Evolutionary conservation across 352 stramenopile genomes (phyloP), one percentile per base, ranked within the genome.

Genomic region (Phytophthora colocasiae): DNA sequence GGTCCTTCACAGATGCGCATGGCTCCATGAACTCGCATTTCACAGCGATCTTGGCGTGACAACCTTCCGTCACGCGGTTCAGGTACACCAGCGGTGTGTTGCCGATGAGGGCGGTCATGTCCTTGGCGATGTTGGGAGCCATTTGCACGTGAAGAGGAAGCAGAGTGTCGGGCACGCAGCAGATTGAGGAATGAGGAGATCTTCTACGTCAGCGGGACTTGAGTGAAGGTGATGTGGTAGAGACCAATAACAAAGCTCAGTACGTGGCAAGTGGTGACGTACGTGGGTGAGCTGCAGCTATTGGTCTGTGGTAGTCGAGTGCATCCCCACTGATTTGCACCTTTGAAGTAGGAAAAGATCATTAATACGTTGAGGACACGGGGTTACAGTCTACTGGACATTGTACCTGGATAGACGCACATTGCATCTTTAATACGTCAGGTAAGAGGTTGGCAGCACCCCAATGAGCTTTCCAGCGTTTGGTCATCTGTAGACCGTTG

Each of bases 61-160:
- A 90, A 46, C 83, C 83, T 58, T 92, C 81, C 0, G 85, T 91
- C 49, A 95, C 86, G 54, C 69, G 78, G 72, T 96, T 94, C 39
- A 99, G 75, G 79, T 97, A 97, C 38, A 98, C 92, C 19, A 99
- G 76, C 38, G 96, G 96, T 26, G 96, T 99, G 63, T 96, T 97
- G 38, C 96, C 96, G 73, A 99, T 98, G 49, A 98, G 86, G 57
- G 92, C 92, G 22, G 97, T 97, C 75, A 98, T 93, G 73, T 97
- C 92, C 44, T 97, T 87, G 70, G 94, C 96, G 73, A 98, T 98
- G 65, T 91, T 65, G 64, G 65, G 53, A 14, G 67, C 55, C 52
- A 66, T 66, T 49, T 67, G 60, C 55, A 58, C 17, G 8, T 46
- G 27, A 27, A 8, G 8, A 24, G 14, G 14, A 17, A 15, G 38